Base-by-base conservation (phyloP, 768 basidiomycete species). In the Leucogyrophana mollusca region DNA sequence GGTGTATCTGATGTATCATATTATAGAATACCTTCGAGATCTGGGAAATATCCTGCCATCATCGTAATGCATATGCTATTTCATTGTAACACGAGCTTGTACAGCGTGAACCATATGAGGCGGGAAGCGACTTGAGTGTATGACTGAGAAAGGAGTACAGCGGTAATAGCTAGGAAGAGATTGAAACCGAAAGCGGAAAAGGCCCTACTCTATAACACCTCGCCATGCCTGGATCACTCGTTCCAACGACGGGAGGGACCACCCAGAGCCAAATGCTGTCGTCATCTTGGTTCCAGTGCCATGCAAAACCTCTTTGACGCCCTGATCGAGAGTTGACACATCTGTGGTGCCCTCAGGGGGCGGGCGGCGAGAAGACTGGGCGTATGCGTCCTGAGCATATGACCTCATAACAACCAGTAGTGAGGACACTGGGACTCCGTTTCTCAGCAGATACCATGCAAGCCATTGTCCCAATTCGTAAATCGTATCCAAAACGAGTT, bases 251-350 rank as follows among this genome's bases (percentile, higher is more conserved):
- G 77, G 70, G 11, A 80, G 74, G n/a, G 80, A 78, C 88, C 88
- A 90, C 7, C 85, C 87, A 0, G 81, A 77, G 3, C 83, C 86
- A 20, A 86, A 62, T 9, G 78, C 73, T 4, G 82, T 82, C 17
- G 80, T 82, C 77, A 89, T 78, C 57, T 90, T 93, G 0, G 82
- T 80, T 2, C 94, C 94, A 0, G 94, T 88, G 0, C 83, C 80
- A 57, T 92, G 87, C 50, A 96, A 60, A 8, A 96, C 91, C 58
- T 94, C 88, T 55, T 82, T 85, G 51, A 98, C 92, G 0, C 84
- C 86, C 16, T 60, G 61, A 27, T 77, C 74, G 21, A 77, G 60
- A n/a, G 53, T 51, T 9, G 42, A 49, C 23, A 63, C 41, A 38
- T 74, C 64, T 11, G 47, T 43, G 0, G 77, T 80, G 0, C 83